phyloP scores from a whole-genome alignment of 2,329 filamentous ascomycete species.

The Trichoderma guizhouense region DNA sequence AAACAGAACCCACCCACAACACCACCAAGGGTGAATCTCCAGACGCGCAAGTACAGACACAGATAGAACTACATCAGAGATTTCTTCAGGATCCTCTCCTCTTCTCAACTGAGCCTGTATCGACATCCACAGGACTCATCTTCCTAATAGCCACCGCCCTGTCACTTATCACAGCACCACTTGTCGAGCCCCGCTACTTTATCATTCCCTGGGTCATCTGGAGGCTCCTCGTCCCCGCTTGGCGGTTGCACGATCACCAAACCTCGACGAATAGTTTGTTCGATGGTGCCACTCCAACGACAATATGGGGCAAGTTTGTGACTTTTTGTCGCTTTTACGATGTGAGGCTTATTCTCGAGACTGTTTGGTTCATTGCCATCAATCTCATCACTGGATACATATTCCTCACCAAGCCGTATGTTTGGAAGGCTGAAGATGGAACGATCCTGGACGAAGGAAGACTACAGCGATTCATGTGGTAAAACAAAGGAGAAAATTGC shows the following conservation, averaged over 20 bases:
- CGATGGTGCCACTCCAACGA: neutral
- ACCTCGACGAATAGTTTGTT: neutral
- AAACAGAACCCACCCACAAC: neutral
- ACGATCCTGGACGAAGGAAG: constrained; percentile 51
- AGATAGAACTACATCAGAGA: constrained; percentile 16
- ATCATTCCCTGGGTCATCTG: constrained; percentile 94
- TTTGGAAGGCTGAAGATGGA: constrained; percentile 58
- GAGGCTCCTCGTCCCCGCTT: constrained; percentile 71
- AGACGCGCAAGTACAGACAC: neutral
- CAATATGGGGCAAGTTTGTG: neutral
- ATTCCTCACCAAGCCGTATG: constrained; percentile 66
- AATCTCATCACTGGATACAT: constrained; percentile 66
- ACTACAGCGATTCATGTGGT: constrained; percentile 83
- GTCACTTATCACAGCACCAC: constrained; percentile 79
- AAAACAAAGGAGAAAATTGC: neutral
- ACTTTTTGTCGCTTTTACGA: constrained; percentile 33
- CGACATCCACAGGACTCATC: constrained; percentile 52
- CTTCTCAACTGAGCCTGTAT: constrained; percentile 32
- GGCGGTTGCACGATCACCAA: constrained; percentile 29
- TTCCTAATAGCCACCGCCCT: constrained; percentile 68
- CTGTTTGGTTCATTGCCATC: constrained; percentile 63
- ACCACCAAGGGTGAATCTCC: neutral
- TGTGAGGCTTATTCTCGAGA: constrained; percentile 57
- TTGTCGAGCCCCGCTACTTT: constrained; percentile 95
- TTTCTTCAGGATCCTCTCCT: constrained; percentile 28